Evolutionary conservation across 2,329 filamentous ascomycete species (phyloP), one percentile per base, ranked within the genome.

Genomic region (Gaeumannomyces tritici): DNA sequence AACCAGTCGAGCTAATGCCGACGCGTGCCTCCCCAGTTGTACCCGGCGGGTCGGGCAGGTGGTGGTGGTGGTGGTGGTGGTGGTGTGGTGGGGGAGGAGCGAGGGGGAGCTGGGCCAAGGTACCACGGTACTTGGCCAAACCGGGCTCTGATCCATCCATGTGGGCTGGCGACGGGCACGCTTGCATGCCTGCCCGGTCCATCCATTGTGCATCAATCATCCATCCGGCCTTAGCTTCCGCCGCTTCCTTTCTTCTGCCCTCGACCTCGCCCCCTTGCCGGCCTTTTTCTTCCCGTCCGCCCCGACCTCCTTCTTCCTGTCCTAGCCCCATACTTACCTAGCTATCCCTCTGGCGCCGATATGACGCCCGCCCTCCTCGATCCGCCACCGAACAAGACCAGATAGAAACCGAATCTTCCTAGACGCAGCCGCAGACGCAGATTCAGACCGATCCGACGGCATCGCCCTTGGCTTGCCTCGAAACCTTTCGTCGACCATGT

Each of bases 401-500:
- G 18, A 51, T 51, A 51, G 42, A 51, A 8, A 51, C 42, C 42
- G 42, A 51, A 18, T 47, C 42, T 8, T 21, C 18, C n/a, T n/a
- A n/a, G n/a, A n/a, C n/a, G n/a, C n/a, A n/a, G n/a, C n/a, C n/a
- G n/a, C n/a, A n/a, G n/a, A n/a, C n/a, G n/a, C 13, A 42, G 35
- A 42, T 15, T 15, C 12, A 35, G 33, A 35, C 33, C 35, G 35
- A 42, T 42, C 35, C 42, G 42, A 51, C 42, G 42, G 42, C 42
- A 21, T 2, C 42, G 42, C 42, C 42, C 42, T 51, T 51, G 42
- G 42, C 42, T 21, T 51, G 42, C n/a, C 42, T 2, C 3, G 8
- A 57, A 57, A 35, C 31, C 57, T 24, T 28, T 54, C 33, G 15
- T 8, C 24, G 47, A 55, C 42, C 31, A 61, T 93, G 89, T 91